phyloP scores from a whole-genome alignment of 768 basidiomycete genomes.

The Tricholoma hemisulphureum region DNA sequence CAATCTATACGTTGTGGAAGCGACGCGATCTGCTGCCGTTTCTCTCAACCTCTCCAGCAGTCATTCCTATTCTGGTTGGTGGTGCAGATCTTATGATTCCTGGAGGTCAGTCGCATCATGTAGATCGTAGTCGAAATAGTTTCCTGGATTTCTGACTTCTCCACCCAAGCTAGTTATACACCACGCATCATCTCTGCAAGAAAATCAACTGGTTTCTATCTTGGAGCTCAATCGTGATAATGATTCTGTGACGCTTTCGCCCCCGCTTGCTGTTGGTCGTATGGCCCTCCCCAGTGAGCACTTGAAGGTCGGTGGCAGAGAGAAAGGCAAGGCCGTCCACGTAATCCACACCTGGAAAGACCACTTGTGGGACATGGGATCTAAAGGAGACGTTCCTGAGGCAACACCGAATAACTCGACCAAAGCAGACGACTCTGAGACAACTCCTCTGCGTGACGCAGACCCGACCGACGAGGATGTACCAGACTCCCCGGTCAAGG shows the following conservation, averaged over 20 bases:
- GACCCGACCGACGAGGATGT: slow-evolving; percentile 9
- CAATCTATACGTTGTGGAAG: slow-evolving; percentile 82
- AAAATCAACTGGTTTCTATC: slow-evolving; percentile 62
- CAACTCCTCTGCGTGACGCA: neutral
- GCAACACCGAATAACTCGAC: slow-evolving; percentile 15
- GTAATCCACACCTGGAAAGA: slow-evolving; percentile 79
- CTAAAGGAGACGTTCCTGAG: slow-evolving; percentile 57
- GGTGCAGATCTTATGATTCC: slow-evolving; percentile 92
- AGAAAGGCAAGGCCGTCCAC: slow-evolving; percentile 77
- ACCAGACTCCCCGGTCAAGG: slow-evolving; percentile 1
- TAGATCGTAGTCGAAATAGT: neutral
- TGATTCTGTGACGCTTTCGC: slow-evolving; percentile 37
- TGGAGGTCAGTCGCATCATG: slow-evolving; percentile 53
- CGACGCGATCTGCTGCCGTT: slow-evolving; percentile 63
- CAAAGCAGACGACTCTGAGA: slow-evolving; percentile 16
- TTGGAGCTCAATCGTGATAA: slow-evolving; percentile 43
- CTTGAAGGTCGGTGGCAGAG: slow-evolving; percentile 39
- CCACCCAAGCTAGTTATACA: slow-evolving; percentile 56
- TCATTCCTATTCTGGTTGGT: slow-evolving; percentile 66
- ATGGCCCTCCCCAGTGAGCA: slow-evolving; percentile 58
- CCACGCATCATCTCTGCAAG: slow-evolving; percentile 40
- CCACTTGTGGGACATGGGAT: slow-evolving; percentile 68
- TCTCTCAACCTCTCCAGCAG: slow-evolving; percentile 67
- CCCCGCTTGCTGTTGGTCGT: slow-evolving; percentile 74
- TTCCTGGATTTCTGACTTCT: slow-evolving; percentile 6